Conservation (phyloP, 2,329 filamentous ascomycete genomes). For the Sphaerulina musiva region DNA sequence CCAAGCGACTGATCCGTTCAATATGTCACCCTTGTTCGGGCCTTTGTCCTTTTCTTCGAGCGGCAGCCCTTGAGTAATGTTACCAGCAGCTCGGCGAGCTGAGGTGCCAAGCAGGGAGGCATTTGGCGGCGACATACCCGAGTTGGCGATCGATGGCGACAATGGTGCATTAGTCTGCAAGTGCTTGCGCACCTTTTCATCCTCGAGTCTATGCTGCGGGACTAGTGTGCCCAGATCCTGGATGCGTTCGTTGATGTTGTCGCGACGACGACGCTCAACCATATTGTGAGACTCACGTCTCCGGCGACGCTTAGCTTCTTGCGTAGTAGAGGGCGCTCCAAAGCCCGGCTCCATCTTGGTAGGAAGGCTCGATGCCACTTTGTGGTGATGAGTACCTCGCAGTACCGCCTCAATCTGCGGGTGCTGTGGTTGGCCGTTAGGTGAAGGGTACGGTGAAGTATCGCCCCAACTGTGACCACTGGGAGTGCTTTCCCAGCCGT, state of each 20-base stretch:
- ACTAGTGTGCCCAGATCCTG: constrained; percentile 93
- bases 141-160: constrained; percentile 65
- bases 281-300: constrained; percentile 92
- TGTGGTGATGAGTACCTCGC: constrained; percentile 66
- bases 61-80: constrained; percentile 86
- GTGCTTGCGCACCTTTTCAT: constrained; percentile 94
- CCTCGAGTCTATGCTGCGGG: constrained; percentile 83
- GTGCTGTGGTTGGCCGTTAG: constrained; percentile 56
- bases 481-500: constrained; percentile 83
- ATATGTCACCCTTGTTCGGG: constrained; percentile 96
- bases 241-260: constrained; percentile 98
- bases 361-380: constrained; percentile 60
- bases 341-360: constrained; percentile 65
- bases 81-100: constrained; percentile 63
- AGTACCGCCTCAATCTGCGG: constrained; percentile 84
- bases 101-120: constrained; percentile 83
- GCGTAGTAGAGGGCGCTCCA: constrained; percentile 58
- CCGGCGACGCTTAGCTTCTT: constrained; percentile 88
- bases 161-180: constrained; percentile 86
- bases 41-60: constrained; percentile 98
- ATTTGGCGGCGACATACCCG: constrained; percentile 61
- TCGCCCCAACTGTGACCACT: constrained; percentile 66
- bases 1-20: constrained; percentile 96
- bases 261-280: constrained; percentile 85
- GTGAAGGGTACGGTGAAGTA: constrained; percentile 86